phyloP scores from a whole-genome alignment of 768 basidiomycete genomes.

The Gyrodon lividus region DNA sequence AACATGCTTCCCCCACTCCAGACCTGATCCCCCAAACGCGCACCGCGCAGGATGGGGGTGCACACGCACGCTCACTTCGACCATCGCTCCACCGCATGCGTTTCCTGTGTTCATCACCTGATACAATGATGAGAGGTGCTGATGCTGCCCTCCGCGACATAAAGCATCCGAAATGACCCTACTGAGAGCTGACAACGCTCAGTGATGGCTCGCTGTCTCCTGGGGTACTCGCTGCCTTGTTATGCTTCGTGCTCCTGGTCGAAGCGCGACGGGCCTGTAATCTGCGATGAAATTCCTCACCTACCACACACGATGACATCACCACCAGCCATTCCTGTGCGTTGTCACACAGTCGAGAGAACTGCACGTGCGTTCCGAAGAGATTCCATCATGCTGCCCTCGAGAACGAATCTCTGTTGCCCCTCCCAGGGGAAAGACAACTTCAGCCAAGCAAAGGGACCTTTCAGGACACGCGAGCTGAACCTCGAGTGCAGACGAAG shows the following conservation, averaged over 20 bases:
- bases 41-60: slow-evolving; percentile 25
- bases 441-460: slow-evolving; percentile 30
- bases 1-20: slow-evolving; percentile 40
- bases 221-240: slow-evolving; percentile 14
- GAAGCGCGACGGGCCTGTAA: slow-evolving; percentile 23
- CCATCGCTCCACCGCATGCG: slow-evolving; percentile 37
- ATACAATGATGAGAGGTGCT: slow-evolving; percentile 15
- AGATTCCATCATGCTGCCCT: slow-evolving; percentile 34
- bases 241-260: slow-evolving; percentile 32
- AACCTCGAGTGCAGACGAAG: slow-evolving; percentile 14
- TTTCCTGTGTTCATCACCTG: slow-evolving; percentile 28
- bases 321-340: slow-evolving; percentile 20
- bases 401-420: slow-evolving; percentile 62
- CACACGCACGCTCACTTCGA: slow-evolving; percentile 33
- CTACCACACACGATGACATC: slow-evolving; percentile 11
- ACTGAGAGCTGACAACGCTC: neutral
- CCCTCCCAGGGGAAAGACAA: slow-evolving; percentile 44
- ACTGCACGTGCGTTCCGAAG: slow-evolving; percentile 19
- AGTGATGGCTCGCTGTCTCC: slow-evolving; percentile 32
- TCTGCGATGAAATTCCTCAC: neutral
- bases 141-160: slow-evolving; percentile 1
- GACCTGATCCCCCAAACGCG: slow-evolving; percentile 21
- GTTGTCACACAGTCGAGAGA: slow-evolving; percentile 10
- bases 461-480: slow-evolving; percentile 10
- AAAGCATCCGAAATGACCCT: neutral